phyloP scores from a whole-genome alignment of 140 eudicot species.

The Flaveria floridana region DNA sequence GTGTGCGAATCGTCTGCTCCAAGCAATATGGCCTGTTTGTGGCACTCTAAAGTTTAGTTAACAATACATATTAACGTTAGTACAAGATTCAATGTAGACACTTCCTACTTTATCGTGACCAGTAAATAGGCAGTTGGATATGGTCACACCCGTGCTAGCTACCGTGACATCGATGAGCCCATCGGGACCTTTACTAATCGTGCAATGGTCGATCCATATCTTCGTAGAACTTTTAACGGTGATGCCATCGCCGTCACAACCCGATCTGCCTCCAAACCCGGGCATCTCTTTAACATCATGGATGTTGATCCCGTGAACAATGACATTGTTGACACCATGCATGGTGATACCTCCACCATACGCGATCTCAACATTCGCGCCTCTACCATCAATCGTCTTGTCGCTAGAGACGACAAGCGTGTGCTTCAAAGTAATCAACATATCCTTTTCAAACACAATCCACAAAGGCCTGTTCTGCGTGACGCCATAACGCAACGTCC shows the following conservation, averaged over 20 bases:
- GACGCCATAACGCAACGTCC: slow-evolving; percentile 60
- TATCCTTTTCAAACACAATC: slow-evolving; percentile 49
- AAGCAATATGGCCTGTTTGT: slow-evolving; percentile 52
- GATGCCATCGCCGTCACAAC: slow-evolving; percentile 60
- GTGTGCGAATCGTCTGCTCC: slow-evolving; percentile 47
- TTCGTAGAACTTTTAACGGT: slow-evolving; percentile 36
- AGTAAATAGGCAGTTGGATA: slow-evolving; percentile 61
- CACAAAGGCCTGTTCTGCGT: slow-evolving; percentile 51
- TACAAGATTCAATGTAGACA: not conserved
- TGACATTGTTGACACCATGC: slow-evolving; percentile 43
- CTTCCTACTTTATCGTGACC: slow-evolving; percentile 49
- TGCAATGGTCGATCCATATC: slow-evolving; percentile 64
- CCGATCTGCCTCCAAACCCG: slow-evolving; percentile 37
- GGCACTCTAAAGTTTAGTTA: not conserved
- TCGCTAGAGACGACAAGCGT: slow-evolving; percentile 44
- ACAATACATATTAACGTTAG: not conserved
- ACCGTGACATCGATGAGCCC: slow-evolving; percentile 67
- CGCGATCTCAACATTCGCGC: slow-evolving; percentile 53
- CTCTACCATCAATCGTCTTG: slow-evolving; percentile 74
- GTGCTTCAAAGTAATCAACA: slow-evolving; percentile 47
- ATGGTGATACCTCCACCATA: slow-evolving; percentile 59
- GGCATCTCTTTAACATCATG: slow-evolving; percentile 31
- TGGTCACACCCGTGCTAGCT: slow-evolving; percentile 54
- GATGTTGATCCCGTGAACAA: slow-evolving; percentile 49
- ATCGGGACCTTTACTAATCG: slow-evolving; percentile 46